These are phyloP conservation scores for Fusarium drepaniforme DNA, from an alignment of 2,329 filamentous ascomycete species.

Conservation along the genomic window DNA sequence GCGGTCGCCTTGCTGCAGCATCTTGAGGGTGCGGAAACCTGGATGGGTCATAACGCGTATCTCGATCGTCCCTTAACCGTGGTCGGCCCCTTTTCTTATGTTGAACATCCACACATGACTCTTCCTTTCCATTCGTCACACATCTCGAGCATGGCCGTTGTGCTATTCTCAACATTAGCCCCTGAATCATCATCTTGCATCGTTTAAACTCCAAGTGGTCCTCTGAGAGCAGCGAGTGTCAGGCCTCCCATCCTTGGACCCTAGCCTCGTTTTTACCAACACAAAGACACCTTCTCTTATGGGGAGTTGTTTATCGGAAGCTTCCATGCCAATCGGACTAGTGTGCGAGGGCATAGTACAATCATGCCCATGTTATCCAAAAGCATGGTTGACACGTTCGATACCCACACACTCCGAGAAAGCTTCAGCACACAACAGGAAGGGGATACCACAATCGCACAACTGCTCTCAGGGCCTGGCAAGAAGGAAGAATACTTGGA, in stretches of 20 bases:
- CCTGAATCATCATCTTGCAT: neutral
- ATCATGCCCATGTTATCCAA: neutral
- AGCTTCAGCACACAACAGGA: neutral
- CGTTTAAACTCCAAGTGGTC: neutral
- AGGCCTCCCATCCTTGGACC: neutral
- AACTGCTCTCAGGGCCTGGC: neutral
- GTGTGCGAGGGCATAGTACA: neutral
- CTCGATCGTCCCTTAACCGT: conserved; percentile 78
- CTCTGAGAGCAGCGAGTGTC: neutral
- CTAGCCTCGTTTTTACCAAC: neutral
- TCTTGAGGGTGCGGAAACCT: conserved; percentile 62
- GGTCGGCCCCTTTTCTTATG: conserved; percentile 88
- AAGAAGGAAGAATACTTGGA: conserved; percentile 11
- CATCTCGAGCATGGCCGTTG: conserved; percentile 85
- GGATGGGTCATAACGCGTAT: conserved; percentile 67
- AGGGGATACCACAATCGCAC: neutral
- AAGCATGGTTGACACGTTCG: neutral
- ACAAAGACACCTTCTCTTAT: neutral
- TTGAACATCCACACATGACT: conserved; percentile 84
- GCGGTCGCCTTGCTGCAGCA: conserved; percentile 60
- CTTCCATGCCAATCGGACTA: neutral
- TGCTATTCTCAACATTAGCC: conserved; percentile 62
- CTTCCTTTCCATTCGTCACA: conserved; percentile 82
- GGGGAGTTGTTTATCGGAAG: neutral
- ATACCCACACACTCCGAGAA: neutral